Base-by-base conservation (phyloP, 2,329 filamentous ascomycete species). In the Pseudogymnoascus sp. region DNA sequence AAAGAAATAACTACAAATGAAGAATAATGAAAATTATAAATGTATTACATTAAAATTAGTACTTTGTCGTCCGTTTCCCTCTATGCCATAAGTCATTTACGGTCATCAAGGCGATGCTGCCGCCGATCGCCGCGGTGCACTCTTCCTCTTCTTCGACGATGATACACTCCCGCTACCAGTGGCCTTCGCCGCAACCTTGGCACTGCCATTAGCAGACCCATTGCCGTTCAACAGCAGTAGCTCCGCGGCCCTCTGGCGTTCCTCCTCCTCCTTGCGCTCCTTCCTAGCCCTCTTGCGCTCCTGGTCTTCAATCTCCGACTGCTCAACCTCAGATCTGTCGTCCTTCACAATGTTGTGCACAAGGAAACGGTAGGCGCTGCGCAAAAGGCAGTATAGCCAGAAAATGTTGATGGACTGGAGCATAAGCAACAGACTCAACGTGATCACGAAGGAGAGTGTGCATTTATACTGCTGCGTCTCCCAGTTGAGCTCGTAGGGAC, bases 361-460 rank as follows among this genome's bases (percentile, higher is more conserved):
- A 21, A 88, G 76, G 66, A 89, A 87, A 63, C 87, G 80, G 68
- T 85, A 88, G 58, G 87, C 85, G 65, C 91, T 89, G 66, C 87
- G 81, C 64, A 87, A 72, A 69, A 92, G 90, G 73, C 87, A 84
- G 74, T 87, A 89, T 64, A 90, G 82, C 88, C 88, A 92, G 75
- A 91, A 90, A 9, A 91, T 73, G 72, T 92, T 92, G 61, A 92
- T 80, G 1, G 85, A 83, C 74, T 92, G 88, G 45, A 92, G 79
- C 2, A 80, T 78, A 2, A 84, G 78, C 7, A 92, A 80, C 36
- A 92, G 79, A 2, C 70, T 67, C 15, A 84, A 77, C 9, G 87
- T 86, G 69, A 91, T 89, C 72, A 78, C 77, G 71, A 89, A 86
- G 33, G 82, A 79, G 65, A 91, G 74, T 70, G 77, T 79, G 77